Conservation (phyloP, 2,329 filamentous ascomycete genomes). For the Stylonectria norvegica region DNA sequence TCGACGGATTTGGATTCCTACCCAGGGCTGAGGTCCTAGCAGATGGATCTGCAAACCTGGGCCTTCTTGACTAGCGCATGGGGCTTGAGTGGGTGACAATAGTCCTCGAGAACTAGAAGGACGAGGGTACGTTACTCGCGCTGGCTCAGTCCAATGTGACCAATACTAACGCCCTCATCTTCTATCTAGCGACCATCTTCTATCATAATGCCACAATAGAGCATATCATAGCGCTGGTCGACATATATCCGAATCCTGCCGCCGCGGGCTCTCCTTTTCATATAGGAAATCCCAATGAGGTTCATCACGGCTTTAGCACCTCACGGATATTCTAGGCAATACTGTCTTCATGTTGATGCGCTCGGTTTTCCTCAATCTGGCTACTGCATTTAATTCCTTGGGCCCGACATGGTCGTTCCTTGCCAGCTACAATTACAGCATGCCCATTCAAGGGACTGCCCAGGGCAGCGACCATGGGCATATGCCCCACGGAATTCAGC, state of each 20-base stretch:
- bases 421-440: too few relatives aligned
- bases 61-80: slow-evolving; percentile 68
- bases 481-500: too few relatives aligned
- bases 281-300: slow-evolving; percentile 64
- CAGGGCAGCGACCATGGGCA: too few relatives aligned
- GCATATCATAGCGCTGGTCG: slow-evolving; percentile 55
- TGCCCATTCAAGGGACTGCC: too few relatives aligned
- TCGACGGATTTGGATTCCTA: slow-evolving; percentile 72
- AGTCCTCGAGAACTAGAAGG: slow-evolving; percentile 71
- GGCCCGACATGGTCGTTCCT: too few relatives aligned
- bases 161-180: slow-evolving; percentile 53
- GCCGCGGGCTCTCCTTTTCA: slow-evolving; percentile 67
- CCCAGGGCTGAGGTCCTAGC: slow-evolving; percentile 63
- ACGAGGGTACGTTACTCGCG: slow-evolving; percentile 73
- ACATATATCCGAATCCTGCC: slow-evolving; percentile 56
- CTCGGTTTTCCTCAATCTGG: too few relatives aligned
- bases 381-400: too few relatives aligned
- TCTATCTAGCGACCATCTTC: slow-evolving; percentile 59
- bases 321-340: too few relatives aligned
- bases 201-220: slow-evolving; percentile 54
- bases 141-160: slow-evolving; percentile 68
- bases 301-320: slow-evolving; percentile 69
- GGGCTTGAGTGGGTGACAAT: slow-evolving; percentile 66
- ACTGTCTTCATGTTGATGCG: too few relatives aligned
- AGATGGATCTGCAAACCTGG: slow-evolving; percentile 67